Evolutionary conservation across 257 asterid species (phyloP).

Genomic region (Coffea eugenioides): DNA sequence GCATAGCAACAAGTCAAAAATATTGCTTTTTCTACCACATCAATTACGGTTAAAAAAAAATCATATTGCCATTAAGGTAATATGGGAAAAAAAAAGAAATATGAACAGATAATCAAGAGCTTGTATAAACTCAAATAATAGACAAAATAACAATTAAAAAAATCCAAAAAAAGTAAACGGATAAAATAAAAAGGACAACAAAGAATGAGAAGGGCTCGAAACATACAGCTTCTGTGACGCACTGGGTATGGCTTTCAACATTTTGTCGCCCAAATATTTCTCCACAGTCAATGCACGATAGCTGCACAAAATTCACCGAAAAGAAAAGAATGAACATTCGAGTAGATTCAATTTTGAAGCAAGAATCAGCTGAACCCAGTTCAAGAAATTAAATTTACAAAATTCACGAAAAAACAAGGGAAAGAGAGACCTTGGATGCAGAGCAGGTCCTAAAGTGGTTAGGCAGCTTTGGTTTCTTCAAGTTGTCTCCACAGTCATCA

Average conservation of each 20-base stretch:
- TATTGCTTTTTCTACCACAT: background rate
- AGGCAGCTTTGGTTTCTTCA: constrained; percentile 90
- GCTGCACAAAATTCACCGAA: constrained; percentile 25
- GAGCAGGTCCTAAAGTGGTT: constrained; percentile 82
- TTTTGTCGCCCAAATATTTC: constrained; percentile 65
- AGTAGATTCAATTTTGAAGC: background rate
- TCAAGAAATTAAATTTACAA: background rate
- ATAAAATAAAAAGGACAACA: background rate
- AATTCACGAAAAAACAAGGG: background rate
- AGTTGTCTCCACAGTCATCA: constrained; percentile 94
- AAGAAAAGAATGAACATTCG: background rate
- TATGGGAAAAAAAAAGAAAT: background rate
- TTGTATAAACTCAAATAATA: background rate
- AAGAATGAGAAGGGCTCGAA: constrained; percentile 1
- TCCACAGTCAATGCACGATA: constrained; percentile 95
- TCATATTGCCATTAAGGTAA: background rate
- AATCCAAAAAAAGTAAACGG: too few relatives aligned
- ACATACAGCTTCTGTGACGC: constrained; percentile 88
- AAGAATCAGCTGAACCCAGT: constrained; percentile 1
- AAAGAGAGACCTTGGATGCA: constrained; percentile 61
- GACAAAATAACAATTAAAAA: background rate
- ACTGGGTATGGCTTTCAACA: constrained; percentile 80
- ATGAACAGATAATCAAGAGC: background rate
- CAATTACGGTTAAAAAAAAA: background rate
- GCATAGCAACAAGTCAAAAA: too few relatives aligned